Percentiles rank a stretch among this genome's conserved stretches.
phyloP scores from a whole-genome alignment of 2,329 filamentous ascomycete species.

The Arthrobotrys sinensis region DNA sequence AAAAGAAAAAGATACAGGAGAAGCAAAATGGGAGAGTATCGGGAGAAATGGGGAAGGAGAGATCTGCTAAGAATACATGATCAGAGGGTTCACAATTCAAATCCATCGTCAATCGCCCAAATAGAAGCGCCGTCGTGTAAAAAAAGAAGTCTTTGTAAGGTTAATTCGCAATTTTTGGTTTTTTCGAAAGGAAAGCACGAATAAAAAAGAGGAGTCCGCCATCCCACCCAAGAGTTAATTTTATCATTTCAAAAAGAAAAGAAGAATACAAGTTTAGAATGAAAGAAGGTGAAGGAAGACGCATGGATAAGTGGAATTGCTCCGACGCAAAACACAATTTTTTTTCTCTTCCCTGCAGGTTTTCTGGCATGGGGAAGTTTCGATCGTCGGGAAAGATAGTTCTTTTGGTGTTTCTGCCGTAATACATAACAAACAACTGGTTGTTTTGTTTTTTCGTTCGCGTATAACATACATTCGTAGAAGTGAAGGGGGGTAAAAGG shows the following conservation, averaged over 20 bases:
- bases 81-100: slow-evolving; percentile 12
- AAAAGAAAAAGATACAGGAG: slow-evolving; percentile 21
- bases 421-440: slow-evolving; percentile 42
- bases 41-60: slow-evolving; percentile 7
- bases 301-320: slow-evolving; percentile 28
- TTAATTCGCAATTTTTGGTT: slow-evolving; percentile 39
- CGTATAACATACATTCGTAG: slow-evolving; percentile 59
- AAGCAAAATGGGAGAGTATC: slow-evolving; percentile 6
- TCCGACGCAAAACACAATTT: slow-evolving; percentile 29
- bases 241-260: slow-evolving; percentile 55
- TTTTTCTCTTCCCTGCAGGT: slow-evolving; percentile 27
- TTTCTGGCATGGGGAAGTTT: slow-evolving; percentile 33
- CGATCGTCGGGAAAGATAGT: slow-evolving; percentile 46
- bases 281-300: slow-evolving; percentile 28
- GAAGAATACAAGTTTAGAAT: slow-evolving; percentile 54
- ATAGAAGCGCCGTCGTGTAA: slow-evolving; percentile 18
- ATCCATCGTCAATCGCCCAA: slow-evolving; percentile 19
- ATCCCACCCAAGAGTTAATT: slow-evolving; percentile 56
- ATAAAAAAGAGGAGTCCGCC: slow-evolving; percentile 55
- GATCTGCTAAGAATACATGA: slow-evolving; percentile 58
- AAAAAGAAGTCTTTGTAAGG: slow-evolving; percentile 42
- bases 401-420: slow-evolving; percentile 46
- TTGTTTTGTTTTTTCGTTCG: slow-evolving; percentile 48
- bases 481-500: slow-evolving; percentile 34
- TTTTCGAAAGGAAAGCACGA: slow-evolving; percentile 49